Conservation (phyloP, 1,284 basidiomycete species). For the Austroboletus niveus region DNA sequence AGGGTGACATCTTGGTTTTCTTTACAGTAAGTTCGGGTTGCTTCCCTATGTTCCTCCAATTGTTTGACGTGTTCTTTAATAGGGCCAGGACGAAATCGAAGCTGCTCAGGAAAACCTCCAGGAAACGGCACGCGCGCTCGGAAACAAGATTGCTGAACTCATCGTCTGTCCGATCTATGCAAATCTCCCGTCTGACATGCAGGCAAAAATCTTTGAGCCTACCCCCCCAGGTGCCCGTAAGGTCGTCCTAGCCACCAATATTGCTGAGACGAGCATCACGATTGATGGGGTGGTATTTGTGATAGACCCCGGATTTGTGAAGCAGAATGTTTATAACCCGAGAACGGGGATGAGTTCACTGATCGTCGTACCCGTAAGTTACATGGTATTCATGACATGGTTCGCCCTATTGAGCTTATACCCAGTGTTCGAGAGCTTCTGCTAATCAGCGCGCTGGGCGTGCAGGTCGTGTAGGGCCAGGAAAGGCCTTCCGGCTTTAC, state of each 20-base stretch:
- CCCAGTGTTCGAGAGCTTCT: slow-evolving; percentile 90
- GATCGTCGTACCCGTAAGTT: slow-evolving; percentile 84
- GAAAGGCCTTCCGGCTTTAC: slow-evolving; percentile 97
- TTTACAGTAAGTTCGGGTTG: slow-evolving; percentile 66
- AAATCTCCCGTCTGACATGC: slow-evolving; percentile 97
- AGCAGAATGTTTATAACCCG: slow-evolving; percentile 97
- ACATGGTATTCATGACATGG: neutral
- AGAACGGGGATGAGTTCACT: slow-evolving; percentile 96
- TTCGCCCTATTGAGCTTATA: slow-evolving; percentile 8
- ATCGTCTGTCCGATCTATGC: slow-evolving; percentile 98
- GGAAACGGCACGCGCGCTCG: slow-evolving; percentile 92
- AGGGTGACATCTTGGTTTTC: slow-evolving; percentile 98
- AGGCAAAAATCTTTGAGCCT: slow-evolving; percentile 98
- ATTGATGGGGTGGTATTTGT: slow-evolving; percentile 98
- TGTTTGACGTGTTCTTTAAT: neutral
- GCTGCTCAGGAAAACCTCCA: slow-evolving; percentile 93
- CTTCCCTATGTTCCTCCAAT: neutral
- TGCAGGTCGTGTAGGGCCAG: slow-evolving; percentile 95
- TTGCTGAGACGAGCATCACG: slow-evolving; percentile 97
- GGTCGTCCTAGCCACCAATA: slow-evolving; percentile 97
- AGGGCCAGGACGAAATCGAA: slow-evolving; percentile 99
- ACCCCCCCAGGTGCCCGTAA: slow-evolving; percentile 96
- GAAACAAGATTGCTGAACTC: slow-evolving; percentile 94
- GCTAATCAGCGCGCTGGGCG: slow-evolving; percentile 97
- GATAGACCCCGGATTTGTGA: slow-evolving; percentile 97